These are phyloP conservation scores for Micractinium conductrix DNA, from an alignment of 139 green algal genomes.

Conservation along the genomic window DNA sequence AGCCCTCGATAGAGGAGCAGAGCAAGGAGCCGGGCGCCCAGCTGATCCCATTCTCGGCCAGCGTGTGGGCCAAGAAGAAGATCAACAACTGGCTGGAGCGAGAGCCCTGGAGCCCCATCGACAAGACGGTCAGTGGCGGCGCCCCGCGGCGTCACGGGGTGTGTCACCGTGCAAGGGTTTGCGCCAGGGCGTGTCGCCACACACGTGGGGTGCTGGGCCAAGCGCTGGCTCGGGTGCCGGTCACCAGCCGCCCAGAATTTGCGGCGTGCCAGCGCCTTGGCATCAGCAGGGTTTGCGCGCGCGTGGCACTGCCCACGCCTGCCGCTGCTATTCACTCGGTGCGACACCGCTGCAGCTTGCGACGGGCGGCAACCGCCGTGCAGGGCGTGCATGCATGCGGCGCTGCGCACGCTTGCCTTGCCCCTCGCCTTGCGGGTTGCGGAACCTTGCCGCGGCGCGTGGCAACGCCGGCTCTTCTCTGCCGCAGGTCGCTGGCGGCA, in stretches of 20 bases:
- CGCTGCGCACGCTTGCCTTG: no score
- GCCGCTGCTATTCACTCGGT: no score
- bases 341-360: no score
- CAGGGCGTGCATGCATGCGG: no score
- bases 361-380: no score
- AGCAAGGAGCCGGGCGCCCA: conserved; percentile 7
- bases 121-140: neutral
- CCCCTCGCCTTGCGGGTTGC: neutral
- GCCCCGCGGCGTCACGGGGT: neutral
- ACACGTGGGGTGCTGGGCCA: neutral
- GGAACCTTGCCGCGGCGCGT: neutral
- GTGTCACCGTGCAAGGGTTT: neutral
- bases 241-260: neutral
- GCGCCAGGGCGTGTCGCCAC: neutral
- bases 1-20: conserved; percentile 75
- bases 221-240: neutral
- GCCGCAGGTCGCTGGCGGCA: no score
- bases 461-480: neutral
- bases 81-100: conserved; percentile 5
- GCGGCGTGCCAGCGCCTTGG: no score
- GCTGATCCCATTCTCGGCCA: neutral
- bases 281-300: no score
- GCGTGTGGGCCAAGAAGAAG: neutral
- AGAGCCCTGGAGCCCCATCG: neutral
- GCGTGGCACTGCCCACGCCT: no score